Conservation (phyloP, 164 flowering plant species). For the Sedum album region DNA sequence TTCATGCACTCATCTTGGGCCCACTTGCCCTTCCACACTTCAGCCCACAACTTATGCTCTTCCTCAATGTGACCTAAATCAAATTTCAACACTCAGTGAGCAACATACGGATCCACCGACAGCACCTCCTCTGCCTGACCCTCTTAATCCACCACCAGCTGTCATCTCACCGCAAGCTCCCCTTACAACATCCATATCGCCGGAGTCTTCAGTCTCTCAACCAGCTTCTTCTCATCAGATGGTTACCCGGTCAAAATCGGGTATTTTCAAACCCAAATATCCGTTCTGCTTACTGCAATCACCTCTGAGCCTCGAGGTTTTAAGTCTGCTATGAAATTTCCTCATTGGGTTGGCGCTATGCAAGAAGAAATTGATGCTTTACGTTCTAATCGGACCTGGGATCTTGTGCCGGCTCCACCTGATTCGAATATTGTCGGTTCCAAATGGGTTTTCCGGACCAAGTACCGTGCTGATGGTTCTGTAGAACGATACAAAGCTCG, state of each 20-base stretch:
- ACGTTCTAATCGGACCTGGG: not conserved
- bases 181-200: not conserved
- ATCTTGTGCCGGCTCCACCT: not conserved
- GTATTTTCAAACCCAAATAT: not conserved
- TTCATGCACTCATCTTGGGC: too few relatives aligned
- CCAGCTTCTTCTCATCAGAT: not conserved
- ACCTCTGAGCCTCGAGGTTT: not conserved
- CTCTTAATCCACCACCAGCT: too few relatives aligned
- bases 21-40: too few relatives aligned
- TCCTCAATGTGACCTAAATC: too few relatives aligned
- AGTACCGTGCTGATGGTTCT: not conserved
- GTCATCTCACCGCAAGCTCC: too few relatives aligned
- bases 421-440: not conserved
- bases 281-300: not conserved
- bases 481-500: not conserved
- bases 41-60: too few relatives aligned
- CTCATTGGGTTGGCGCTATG: not conserved
- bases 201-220: not conserved
- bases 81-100: too few relatives aligned
- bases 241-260: not conserved
- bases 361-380: not conserved
- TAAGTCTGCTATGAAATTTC: not conserved
- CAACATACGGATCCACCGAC: too few relatives aligned
- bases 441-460: not conserved
- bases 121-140: too few relatives aligned